Evolutionary conservation across 2,329 filamentous ascomycete genomes (phyloP), one percentile per base, ranked within the genome.

Genomic region (Stemphylium lycopersici): DNA sequence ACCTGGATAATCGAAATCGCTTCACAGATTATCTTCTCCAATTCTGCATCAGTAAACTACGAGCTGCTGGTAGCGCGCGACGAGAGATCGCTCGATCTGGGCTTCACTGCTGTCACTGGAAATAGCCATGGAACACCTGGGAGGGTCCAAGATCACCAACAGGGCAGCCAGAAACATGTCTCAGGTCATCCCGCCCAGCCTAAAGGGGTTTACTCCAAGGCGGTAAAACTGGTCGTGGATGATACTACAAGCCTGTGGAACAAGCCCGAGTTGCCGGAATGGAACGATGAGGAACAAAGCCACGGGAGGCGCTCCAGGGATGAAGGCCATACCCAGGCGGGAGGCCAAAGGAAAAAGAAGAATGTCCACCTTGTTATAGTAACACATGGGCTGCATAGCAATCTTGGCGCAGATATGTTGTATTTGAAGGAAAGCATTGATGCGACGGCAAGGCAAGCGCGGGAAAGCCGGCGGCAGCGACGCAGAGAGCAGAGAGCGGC

Each of bases 391-490:
- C 76, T 99, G 59, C 95, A 99, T 75, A 96, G 93, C 76, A 99
- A 99, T 73, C 82, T 97, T 11, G 91, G 95, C 4, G 90, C 92
- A 18, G 95, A 99, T 73, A 96, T 99, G 95, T 81, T 99, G 16
- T 99, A 90, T 71, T 78, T 99, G 73, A 99, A 99, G 71, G 95
- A 99, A 76, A 96, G 91, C 75, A 98, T 99, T 58, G 95, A 99
- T 77, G 86, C 87, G 24, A 87, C 90, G 2, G 89, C 88, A 3
- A 88, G 81, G 65, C 87, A 93, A 70, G 89, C 90, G 24, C 87
- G 88, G 64, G 78, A 86, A 44, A 88, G 90, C 73, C 85, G 87
- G 33, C 87, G 83, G 71, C 81, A 79, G 44, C 82, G 89, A 53
- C 79, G 69, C 70, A 77, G 68, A 67, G 71, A 77, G 52, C 61